These are phyloP conservation scores for Metarhizium guizhouense DNA, from an alignment of 2,329 filamentous ascomycete genomes.

Conservation along the genomic window DNA sequence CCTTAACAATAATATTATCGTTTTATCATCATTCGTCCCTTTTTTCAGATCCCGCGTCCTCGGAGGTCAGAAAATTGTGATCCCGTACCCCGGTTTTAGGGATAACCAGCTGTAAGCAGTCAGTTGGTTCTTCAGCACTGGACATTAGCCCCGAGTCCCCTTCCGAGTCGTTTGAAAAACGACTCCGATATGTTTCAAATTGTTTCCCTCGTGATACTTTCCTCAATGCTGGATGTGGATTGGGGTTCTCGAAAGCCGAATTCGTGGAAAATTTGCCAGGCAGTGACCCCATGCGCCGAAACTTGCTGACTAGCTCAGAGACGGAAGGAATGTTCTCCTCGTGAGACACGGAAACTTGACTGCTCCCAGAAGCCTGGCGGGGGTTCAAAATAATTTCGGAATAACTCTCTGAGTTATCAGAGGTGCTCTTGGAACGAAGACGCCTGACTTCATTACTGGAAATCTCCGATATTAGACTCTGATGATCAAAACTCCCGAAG, in stretches of 20 bases:
- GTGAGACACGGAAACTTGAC: background rate
- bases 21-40: background rate
- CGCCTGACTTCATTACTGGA: background rate
- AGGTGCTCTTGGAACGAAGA: constrained; percentile 2
- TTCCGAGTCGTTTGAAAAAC: constrained; percentile 8
- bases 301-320: constrained; percentile 16
- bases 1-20: background rate
- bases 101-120: background rate
- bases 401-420: constrained; percentile 1
- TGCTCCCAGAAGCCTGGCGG: constrained; percentile 2
- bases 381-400: background rate
- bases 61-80: background rate
- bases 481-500: background rate
- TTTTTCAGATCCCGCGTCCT: background rate
- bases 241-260: background rate
- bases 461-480: background rate
- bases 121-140: background rate
- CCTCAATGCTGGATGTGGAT: constrained; percentile 1
- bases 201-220: constrained; percentile 5
- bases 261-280: constrained; percentile 1
- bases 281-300: constrained; percentile 12
- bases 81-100: background rate
- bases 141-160: background rate
- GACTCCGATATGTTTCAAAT: constrained; percentile 5
- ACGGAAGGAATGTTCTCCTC: constrained; percentile 12